These are phyloP conservation scores for Penicillium tannophilum DNA, from an alignment of 495 filamentous ascomycete genomes.

Conservation along the genomic window DNA sequence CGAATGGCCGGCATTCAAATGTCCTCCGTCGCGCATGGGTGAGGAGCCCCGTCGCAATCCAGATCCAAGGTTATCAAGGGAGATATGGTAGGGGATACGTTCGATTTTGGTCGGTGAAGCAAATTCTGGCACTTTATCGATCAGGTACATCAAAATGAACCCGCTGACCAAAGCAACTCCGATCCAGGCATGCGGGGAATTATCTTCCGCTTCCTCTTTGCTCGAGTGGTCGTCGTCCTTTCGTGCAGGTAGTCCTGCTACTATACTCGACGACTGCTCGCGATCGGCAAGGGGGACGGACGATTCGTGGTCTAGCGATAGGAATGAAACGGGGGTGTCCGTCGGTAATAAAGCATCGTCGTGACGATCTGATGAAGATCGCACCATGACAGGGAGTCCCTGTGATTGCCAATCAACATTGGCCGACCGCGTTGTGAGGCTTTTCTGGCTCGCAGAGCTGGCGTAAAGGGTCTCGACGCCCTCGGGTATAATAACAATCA, in stretches of 20 bases:
- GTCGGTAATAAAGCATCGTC: conserved; percentile 10
- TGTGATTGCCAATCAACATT: conserved; percentile 36
- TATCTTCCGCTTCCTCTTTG: conserved; percentile 36
- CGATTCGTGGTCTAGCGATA: conserved; percentile 22
- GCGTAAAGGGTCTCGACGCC: conserved; percentile 89
- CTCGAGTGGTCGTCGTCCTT: conserved; percentile 37
- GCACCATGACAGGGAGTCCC: conserved; percentile 23
- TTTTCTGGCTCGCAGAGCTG: conserved; percentile 36
- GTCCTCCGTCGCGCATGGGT: conserved; percentile 42
- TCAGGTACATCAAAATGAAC: conserved; percentile 95
- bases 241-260: conserved; percentile 16
- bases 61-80: conserved; percentile 71
- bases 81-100: conserved; percentile 69
- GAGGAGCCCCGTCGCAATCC: conserved; percentile 58
- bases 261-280: conserved; percentile 12
- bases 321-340: conserved; percentile 18
- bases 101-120: conserved; percentile 56
- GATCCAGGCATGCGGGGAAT: conserved; percentile 69
- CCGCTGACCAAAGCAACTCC: conserved; percentile 84
- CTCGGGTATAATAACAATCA: conserved; percentile 97
- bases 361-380: conserved; percentile 10
- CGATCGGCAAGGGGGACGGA: conserved; percentile 10
- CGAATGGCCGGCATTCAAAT: conserved; percentile 35
- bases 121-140: conserved; percentile 83
- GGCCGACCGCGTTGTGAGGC: conserved; percentile 31